Evolutionary conservation across 345 rosid genomes (phyloP), one percentile per base, ranked within the genome.

Genomic region (Odontarrhena argentea): DNA sequence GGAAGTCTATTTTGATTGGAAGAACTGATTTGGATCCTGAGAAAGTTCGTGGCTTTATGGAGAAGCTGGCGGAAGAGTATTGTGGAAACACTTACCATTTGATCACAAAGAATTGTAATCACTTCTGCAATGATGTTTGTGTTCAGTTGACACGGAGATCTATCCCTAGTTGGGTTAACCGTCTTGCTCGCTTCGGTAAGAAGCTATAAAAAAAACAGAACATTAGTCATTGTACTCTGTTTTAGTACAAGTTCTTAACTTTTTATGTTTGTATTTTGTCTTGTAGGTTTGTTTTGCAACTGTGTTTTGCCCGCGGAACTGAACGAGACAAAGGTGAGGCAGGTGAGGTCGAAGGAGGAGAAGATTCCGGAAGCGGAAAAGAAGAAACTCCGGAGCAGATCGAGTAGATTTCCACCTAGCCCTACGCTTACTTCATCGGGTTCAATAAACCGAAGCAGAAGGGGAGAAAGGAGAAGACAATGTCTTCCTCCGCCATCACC

Each of bases 141-240:
- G 63, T 81, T 65, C 80, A 73, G 44, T 70, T 91, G 74, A 82
- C 97, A 0, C 79, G 85, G 38, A 94, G 79, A 52, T 75, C 88
- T 4, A 94, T 91, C 62, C 99, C 99, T 46, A 80, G 83, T 41
- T 94, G 99, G 99, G 95, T 94, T 68, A 94, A 94, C 75, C 99
- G 97, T 55, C 92, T 94, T 55, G 99, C 99, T 50, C 87, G 97
- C n/a, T 77, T 94, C 9, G 99, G 99, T 94, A 84, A 82, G 78
- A 41, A 38, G 28, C 47, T 15, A 37, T 12, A 0, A 36, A 63
- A 18, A 60, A 68, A 32, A 60, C 65, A 25, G 30, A 67, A 26
- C 25, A 14, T n/a, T 37, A 4, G 24, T 26, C 40, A 25, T 9
- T 32, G 44, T 46, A 44, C 71, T 65, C 49, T 65, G 62, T 51